Evolutionary conservation across 2,329 filamentous ascomycete genomes (phyloP).

Genomic region (Cordyceps fumosorosea): DNA sequence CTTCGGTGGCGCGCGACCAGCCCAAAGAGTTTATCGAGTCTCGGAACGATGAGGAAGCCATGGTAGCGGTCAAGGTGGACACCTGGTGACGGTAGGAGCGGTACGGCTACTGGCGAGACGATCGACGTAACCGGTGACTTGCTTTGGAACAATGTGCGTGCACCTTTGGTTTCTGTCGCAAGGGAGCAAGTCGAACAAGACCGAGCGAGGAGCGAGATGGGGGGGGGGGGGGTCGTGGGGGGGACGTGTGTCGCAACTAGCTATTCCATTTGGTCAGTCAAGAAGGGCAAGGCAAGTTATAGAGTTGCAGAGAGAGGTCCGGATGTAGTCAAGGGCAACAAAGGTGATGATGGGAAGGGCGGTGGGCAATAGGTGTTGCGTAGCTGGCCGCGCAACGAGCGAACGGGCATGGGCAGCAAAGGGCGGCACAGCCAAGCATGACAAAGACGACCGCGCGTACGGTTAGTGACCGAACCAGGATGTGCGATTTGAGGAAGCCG

Average conservation of each 20-base stretch:
- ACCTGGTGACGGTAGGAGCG: neutral
- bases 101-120: slow-evolving; percentile 7
- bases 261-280: slow-evolving; percentile 9
- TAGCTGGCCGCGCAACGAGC: slow-evolving; percentile 6
- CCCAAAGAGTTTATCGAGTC: slow-evolving; percentile 93
- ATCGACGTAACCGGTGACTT: slow-evolving; percentile 7
- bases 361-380: neutral
- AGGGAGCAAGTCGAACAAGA: neutral
- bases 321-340: neutral
- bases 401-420: neutral
- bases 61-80: slow-evolving; percentile 29
- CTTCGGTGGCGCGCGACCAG: slow-evolving; percentile 83
- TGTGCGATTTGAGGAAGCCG: neutral
- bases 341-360: neutral
- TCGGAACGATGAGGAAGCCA: slow-evolving; percentile 85
- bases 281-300: neutral
- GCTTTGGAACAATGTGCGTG: slow-evolving; percentile 5
- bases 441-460: slow-evolving; percentile 8
- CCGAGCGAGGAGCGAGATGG: neutral
- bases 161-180: neutral
- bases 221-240: neutral
- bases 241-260: slow-evolving; percentile 3
- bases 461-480: neutral
- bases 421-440: neutral
- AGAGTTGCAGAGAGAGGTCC: neutral